Base-by-base conservation (phyloP, 106 monocot species). In the Dactylorhiza incarnata region DNA sequence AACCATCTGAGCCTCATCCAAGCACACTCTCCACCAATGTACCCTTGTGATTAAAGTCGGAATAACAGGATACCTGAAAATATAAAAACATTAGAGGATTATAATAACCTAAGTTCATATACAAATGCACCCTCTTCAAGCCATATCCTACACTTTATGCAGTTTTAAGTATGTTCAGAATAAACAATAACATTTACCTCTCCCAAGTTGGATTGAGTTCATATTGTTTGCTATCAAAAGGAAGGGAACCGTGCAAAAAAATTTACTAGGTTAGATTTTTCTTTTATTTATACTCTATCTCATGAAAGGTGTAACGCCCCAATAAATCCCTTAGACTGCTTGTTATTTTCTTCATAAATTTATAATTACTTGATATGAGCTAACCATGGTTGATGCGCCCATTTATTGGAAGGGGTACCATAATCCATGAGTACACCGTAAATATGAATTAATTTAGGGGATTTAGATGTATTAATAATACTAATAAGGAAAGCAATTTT, bases 1-100 rank as follows among this genome's bases (percentile, higher is more conserved):
- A 59, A 99, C 97, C 94, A 94, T 91, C 75, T 99, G 97, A 70
- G 97, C 97, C 78, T 99, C 97, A 86, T 99, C 97, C 77, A 99
- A 78, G 81, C 97, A 99, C 45, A 99, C 79, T 52, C 94, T 84
- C 97, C 97, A 99, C 97, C 97, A 99, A 73, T 88, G 75, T 58
- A 94, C 86, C 78, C 94, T 89, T 75, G 97, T 99, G 49, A 99
- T 87, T 61, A 89, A 61, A 15, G 97, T 99, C 56, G 97, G 97
- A 67, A 86, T 53, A 79, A 99, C 87, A 80, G 97, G 97, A 49
- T 99, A 99, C 86, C 97, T 99, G 81, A 53, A 49, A 72, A 16
- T 8, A 72, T 49, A 22, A 48, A 37, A n/a, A 20, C 9, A 23
- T 13, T n/a, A n/a, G n/a, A n/a, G n/a, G n/a, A n/a, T n/a, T 72